Conservation (phyloP, 2,329 filamentous ascomycete genomes). For the Malbranchea zuffiana region DNA sequence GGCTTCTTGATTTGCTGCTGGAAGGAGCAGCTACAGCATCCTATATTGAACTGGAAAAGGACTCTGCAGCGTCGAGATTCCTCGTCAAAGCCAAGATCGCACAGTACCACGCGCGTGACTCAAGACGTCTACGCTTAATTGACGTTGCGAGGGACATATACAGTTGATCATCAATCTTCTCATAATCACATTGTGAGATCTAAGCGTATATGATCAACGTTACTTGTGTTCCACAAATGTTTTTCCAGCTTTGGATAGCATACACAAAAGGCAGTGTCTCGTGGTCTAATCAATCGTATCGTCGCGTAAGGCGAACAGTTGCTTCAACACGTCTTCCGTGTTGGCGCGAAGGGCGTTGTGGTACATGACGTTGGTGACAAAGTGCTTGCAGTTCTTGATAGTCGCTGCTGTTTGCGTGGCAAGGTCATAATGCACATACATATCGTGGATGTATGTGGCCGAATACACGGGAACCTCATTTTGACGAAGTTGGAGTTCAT, state of each 20-base stretch:
- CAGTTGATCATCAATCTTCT: too few species aligned
- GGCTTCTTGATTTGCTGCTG: conserved; percentile 38
- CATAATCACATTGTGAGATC: too few species aligned
- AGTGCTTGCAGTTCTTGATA: conserved; percentile 68
- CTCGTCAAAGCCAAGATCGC: conserved; percentile 46
- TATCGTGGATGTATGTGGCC: conserved; percentile 72
- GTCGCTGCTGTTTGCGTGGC: conserved; percentile 61
- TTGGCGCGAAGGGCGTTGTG: conserved; percentile 69
- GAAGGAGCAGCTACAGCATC: conserved; percentile 33
- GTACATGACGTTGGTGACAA: conserved; percentile 76
- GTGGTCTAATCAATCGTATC: conserved; percentile 48
- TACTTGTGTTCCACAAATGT: too few species aligned
- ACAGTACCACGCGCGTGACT: conserved; percentile 46
- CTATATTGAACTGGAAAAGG: conserved; percentile 40
- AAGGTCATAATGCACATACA: conserved; percentile 77
- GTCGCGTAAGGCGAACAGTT: conserved; percentile 67
- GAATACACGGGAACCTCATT: conserved; percentile 83
- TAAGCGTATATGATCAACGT: too few species aligned
- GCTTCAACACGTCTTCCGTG: conserved; percentile 63
- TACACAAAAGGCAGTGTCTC: too few species aligned
- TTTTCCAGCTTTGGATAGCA: too few species aligned
- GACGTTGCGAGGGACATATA: conserved; percentile 35
- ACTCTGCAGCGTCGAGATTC: conserved; percentile 44
- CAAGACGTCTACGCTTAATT: conserved; percentile 41
- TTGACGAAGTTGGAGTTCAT: conserved; percentile 57